Evolutionary conservation across 345 rosid species (phyloP), one percentile per base, ranked within the genome.

Genomic region (Moringa oleifera): DNA sequence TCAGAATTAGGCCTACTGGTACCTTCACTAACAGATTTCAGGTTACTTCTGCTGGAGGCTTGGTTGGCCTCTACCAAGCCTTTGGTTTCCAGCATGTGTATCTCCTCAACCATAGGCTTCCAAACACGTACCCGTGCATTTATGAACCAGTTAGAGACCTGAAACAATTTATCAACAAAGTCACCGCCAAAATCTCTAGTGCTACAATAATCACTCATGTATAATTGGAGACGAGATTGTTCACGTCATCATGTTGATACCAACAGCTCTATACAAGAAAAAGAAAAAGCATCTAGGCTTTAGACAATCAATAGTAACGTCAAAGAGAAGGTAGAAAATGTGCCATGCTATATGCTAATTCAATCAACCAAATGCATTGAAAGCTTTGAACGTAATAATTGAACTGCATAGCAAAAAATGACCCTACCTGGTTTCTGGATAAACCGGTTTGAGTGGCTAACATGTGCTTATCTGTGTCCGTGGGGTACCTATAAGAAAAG

Each of bases 91-190:
- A 81, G 84, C 76, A 62, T 64, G 76, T 84, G 84, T 58, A 79
- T 81, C 63, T 84, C 86, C 68, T 84, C 89, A 18, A 84, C 89
- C 89, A 84, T 81, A 4, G 86, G 89, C 53, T 84, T 81, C 89
- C 89, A 84, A 18, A 84, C 75, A 0, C 86, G 84, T 16, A 84
- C 86, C 6, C 86, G 76, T 0, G 89, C 84, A 46, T 84, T 84
- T 64, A 84, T 81, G 71, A 84, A 84, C 89, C 89, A 84, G 57
- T 84, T 84, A 8, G 89, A 84, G 6, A 84, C 89, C 89, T 84
- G 68, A 25, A 46, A 25, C 37, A 15, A 19, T 17, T 5, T 36
- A 31, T 52, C n/a, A 63, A 33, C 41, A 4, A 4, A 41, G 17
- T 41, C 17, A n/a, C n/a, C n/a, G n/a, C n/a, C n/a, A n/a, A n/a